Conservation (phyloP, 1,284 basidiomycete genomes). For the Pseudozyma sp. region DNA sequence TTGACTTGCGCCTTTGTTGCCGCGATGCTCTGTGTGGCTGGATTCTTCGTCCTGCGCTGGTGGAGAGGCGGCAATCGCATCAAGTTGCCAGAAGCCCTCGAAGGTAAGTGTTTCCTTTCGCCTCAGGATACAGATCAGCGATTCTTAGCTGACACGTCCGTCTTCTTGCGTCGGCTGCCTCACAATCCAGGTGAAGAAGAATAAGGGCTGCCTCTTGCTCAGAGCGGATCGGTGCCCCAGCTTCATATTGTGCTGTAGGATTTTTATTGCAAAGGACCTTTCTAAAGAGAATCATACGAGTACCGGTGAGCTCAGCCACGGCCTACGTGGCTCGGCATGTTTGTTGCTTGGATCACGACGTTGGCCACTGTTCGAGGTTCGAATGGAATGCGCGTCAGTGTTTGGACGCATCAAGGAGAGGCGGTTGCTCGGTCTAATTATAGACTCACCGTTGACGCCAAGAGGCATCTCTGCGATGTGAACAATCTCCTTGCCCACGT, state of each 20-base stretch:
- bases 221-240: not conserved
- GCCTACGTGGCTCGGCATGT: constrained; percentile 57
- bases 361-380: constrained; percentile 25
- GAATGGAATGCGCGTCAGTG: constrained; percentile 7
- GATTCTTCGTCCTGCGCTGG: constrained; percentile 23
- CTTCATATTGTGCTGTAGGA: not conserved
- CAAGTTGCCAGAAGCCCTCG: constrained; percentile 41
- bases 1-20: constrained; percentile 8
- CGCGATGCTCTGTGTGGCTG: not conserved
- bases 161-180: not conserved
- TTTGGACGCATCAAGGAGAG: not conserved
- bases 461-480: constrained; percentile 58
- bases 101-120: constrained; percentile 21
- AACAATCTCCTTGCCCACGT: constrained; percentile 52
- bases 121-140: not conserved
- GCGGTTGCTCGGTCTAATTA: not conserved
- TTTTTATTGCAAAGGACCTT: constrained; percentile 8
- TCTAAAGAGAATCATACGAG: not conserved
- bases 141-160: not conserved
- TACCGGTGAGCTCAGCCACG: constrained; percentile 32
- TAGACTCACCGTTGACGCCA: constrained; percentile 51
- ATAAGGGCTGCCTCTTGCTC: constrained; percentile 4
- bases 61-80: constrained; percentile 42
- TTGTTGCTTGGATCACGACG: constrained; percentile 51
- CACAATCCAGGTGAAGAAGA: constrained; percentile 26